phyloP scores from a whole-genome alignment of 1,284 basidiomycete species.

The Leccinum solheimii region DNA sequence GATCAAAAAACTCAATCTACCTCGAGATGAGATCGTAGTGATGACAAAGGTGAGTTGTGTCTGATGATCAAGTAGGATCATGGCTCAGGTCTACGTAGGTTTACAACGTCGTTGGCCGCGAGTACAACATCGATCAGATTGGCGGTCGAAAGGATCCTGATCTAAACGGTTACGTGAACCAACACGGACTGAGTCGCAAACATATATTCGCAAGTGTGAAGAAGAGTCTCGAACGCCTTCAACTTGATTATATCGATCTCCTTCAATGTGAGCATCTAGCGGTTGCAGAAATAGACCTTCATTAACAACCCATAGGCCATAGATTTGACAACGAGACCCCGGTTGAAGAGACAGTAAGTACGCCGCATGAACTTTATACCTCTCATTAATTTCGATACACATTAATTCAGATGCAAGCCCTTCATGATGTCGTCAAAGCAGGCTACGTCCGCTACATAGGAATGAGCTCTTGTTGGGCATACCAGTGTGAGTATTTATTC shows the following conservation, averaged over 20 bases:
- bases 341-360: slow-evolving; percentile 35
- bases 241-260: slow-evolving; percentile 71
- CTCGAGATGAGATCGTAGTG: slow-evolving; percentile 74
- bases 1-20: slow-evolving; percentile 69
- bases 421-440: slow-evolving; percentile 54
- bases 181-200: slow-evolving; percentile 56
- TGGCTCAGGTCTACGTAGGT: slow-evolving; percentile 30
- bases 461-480: slow-evolving; percentile 47
- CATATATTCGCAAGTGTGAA: slow-evolving; percentile 77
- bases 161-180: slow-evolving; percentile 57
- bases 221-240: slow-evolving; percentile 61
- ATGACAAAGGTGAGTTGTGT: slow-evolving; percentile 62
- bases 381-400: neutral
- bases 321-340: slow-evolving; percentile 35
- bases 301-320: slow-evolving; percentile 21
- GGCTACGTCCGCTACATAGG: slow-evolving; percentile 61
- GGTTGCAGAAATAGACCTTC: neutral
- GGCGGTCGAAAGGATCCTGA: slow-evolving; percentile 34
- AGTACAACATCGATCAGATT: slow-evolving; percentile 22
- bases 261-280: slow-evolving; percentile 48
- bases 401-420: slow-evolving; percentile 49
- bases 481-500: slow-evolving; percentile 34
- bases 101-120: slow-evolving; percentile 38
- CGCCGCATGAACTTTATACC: neutral
- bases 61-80: neutral